Evolutionary conservation across 768 basidiomycete genomes (phyloP).

Genomic region (Calocybe gangraenosa): DNA sequence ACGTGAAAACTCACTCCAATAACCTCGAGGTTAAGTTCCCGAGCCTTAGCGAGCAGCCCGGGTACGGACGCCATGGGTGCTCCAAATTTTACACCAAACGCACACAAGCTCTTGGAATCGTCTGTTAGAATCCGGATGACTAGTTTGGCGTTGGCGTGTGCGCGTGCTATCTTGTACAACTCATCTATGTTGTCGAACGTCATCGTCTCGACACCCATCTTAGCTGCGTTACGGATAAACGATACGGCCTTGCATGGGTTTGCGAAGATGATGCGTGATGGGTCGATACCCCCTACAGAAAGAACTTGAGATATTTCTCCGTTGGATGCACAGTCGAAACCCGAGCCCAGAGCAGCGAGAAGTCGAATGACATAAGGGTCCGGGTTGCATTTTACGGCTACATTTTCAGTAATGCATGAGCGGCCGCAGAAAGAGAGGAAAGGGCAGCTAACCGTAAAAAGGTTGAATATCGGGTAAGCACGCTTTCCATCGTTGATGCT

Average conservation of each 20-base stretch:
- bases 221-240: constrained; percentile 83
- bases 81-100: constrained; percentile 95
- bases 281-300: constrained; percentile 64
- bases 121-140: constrained; percentile 97
- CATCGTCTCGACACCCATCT: constrained; percentile 83
- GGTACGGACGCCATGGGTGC: constrained; percentile 81
- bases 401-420: constrained; percentile 15
- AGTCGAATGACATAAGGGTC: constrained; percentile 92
- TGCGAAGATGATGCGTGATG: constrained; percentile 90
- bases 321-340: constrained; percentile 97
- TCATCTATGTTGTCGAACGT: constrained; percentile 99
- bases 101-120: constrained; percentile 91
- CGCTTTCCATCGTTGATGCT: constrained; percentile 78
- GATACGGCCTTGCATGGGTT: constrained; percentile 98
- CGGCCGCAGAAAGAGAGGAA: constrained; percentile 9
- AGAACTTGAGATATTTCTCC: constrained; percentile 86
- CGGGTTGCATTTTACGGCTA: constrained; percentile 98
- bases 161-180: constrained; percentile 83
- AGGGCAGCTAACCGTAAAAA: constrained; percentile 75
- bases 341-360: constrained; percentile 83
- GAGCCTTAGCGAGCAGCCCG: constrained; percentile 72
- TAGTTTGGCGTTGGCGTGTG: constrained; percentile 78
- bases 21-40: constrained; percentile 76
- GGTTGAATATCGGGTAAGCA: constrained; percentile 85
- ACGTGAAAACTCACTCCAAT: constrained; percentile 98